Evolutionary conservation across 2,329 filamentous ascomycete species (phyloP), one percentile per base, ranked within the genome.

Genomic region (Claviceps capensis): DNA sequence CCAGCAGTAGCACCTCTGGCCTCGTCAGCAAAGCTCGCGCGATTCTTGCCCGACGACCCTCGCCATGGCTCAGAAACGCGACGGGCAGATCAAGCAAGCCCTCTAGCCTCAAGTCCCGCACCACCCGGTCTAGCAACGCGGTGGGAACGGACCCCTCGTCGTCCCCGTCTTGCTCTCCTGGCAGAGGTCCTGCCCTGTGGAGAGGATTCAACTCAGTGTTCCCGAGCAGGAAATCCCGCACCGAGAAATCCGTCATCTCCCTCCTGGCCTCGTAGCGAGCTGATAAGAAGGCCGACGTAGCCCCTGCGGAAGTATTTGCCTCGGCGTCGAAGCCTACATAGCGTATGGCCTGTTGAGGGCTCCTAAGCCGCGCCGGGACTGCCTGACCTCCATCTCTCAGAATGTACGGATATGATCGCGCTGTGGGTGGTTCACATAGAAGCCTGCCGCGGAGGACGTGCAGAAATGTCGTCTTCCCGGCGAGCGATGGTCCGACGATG

Each of bases 241-340:
- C 75, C 0, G 85, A 87, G 67, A 91, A 95, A 66, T 97, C 93
- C 1, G 86, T 94, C 51, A 82, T 83, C 68, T 96, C 91, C 36
- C 88, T 77, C 40, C 85, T 74, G 54, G 86, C 90, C 72, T 98
- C 93, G 65, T 97, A 98, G 41, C 93, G 77, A 16, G 89, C 89
- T 54, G 87, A 89, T 17, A 97, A 71, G 64, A 96, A 96, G 4
- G 88, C 83, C 19, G 86, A 85, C n/a, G 80, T 74, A 0, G 77
- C 75, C 5, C 74, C 75, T 0, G 63, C 61, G 14, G 78, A 69
- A 48, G 74, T 69, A 5, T 76, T 75, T 26, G 81, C 76, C 59
- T 90, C 86, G 2, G 81, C 82, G 62, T 88, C 86, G 62, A 97
- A 97, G 0, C 93, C 91, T 9, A 97, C 89, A 72, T 95, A 91